Base-by-base conservation (phyloP, 2,329 filamentous ascomycete species). In the Lecanosticta acicola region DNA sequence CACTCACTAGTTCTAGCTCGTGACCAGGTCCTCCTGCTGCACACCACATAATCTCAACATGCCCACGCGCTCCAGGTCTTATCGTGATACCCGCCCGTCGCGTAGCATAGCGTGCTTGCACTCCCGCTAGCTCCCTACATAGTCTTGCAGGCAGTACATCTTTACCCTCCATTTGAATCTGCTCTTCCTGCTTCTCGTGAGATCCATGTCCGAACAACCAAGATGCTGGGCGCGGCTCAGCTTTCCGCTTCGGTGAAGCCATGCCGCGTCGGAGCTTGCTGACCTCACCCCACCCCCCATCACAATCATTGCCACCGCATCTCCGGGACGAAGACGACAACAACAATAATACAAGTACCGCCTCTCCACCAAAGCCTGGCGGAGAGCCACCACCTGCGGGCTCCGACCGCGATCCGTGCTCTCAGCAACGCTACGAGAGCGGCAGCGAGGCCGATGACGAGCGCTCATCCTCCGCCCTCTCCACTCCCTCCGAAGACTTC, bases 381-480 rank as follows among this genome's bases (percentile, higher is more conserved):
- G 24, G 11, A 29, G 7, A 29, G 7, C 11, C 38, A 39, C 35
- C 42, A 45, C 36, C 44, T 38, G 29, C n/a, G 10, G 37, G 33
- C 18, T 13, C n/a, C 38, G 11, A 41, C 60, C 60, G 39, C 17
- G 18, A 35, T 26, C 32, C 13, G 9, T 17, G 17, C 17, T 43
- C 20, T 17, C 13, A 37, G n/a, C 10, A 26, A 26, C 10, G 21
- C 32, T 32, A 46, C 33, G 39, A 38, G 21, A 32, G 38, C 10
- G 66, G 65, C 52, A 67, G 68, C 64, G 67, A 51, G 37, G 68
- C 67, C 50, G 68, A 71, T 57, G 69, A 71, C 61, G 68, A 71
- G 59, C 66, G 66, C 17, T 51, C 48, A 13, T 48, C 47, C 11
- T 50, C 40, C 2, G 43, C 48, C 2, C 19, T 14, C n/a, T 24